phyloP scores from a whole-genome alignment of 2,329 filamentous ascomycete species.

The Epichloe typhina region DNA sequence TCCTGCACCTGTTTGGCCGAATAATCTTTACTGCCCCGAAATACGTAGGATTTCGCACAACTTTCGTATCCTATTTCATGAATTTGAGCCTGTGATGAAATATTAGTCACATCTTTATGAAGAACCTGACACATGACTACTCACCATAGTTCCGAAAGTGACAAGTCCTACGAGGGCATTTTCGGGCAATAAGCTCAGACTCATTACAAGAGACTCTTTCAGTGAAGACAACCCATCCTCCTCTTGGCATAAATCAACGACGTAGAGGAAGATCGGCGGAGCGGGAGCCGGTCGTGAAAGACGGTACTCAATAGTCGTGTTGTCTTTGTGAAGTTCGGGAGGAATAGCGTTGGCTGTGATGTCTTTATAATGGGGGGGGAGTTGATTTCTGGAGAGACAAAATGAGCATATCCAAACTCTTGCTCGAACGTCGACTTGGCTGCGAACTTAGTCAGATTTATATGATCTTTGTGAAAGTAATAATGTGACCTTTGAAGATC shows the following conservation, averaged over 20 bases:
- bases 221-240: conserved; percentile 72
- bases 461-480: neutral
- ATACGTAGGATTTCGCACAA: conserved; percentile 97
- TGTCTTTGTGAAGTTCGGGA: conserved; percentile 66
- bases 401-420: conserved; percentile 84
- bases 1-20: conserved; percentile 98
- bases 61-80: conserved; percentile 97
- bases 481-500: neutral
- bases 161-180: conserved; percentile 73
- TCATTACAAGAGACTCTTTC: conserved; percentile 80
- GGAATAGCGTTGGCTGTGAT: conserved; percentile 74
- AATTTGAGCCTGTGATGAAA: conserved; percentile 53
- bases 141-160: conserved; percentile 85
- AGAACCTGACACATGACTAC: conserved; percentile 8
- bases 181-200: conserved; percentile 66
- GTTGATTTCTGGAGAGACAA: conserved; percentile 69
- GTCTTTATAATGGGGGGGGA: conserved; percentile 80
- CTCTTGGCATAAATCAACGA: conserved; percentile 80
- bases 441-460: conserved; percentile 22
- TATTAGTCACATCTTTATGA: neutral
- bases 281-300: conserved; percentile 72
- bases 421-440: conserved; percentile 72
- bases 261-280: conserved; percentile 75
- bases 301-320: conserved; percentile 83
- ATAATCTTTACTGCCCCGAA: conserved; percentile 96